Conservation (phyloP, 345 rosid genomes). For the Citropsis articulata region DNA sequence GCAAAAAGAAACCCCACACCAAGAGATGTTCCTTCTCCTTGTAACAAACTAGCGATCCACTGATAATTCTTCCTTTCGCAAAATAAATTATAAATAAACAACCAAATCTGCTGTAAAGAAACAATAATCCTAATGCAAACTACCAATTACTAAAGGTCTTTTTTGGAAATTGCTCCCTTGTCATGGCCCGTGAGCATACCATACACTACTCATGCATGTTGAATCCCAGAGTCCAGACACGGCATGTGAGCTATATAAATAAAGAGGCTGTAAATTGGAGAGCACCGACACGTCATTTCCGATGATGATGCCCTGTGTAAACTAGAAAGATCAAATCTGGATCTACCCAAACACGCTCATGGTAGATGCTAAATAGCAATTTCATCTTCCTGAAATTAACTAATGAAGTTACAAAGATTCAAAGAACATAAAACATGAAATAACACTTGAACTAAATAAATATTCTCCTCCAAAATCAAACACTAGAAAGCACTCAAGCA, state of each 20-base stretch:
- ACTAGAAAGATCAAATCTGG: background rate
- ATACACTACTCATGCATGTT: background rate
- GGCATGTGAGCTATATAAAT: background rate
- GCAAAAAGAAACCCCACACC: conserved; percentile 1
- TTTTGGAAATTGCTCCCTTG: background rate
- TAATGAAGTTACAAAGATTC: conserved; percentile 1
- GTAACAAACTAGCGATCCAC: background rate
- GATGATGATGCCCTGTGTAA: background rate
- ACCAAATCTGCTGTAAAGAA: background rate
- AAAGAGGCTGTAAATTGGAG: background rate
- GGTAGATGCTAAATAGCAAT: background rate
- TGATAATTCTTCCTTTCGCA: background rate
- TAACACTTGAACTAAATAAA: background rate
- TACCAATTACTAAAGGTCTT: background rate
- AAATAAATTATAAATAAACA: background rate
- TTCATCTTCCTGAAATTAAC: background rate
- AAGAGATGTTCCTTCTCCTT: background rate
- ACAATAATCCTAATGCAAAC: background rate
- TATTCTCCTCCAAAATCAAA: background rate
- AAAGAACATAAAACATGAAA: background rate
- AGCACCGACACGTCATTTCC: background rate
- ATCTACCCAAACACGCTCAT: background rate
- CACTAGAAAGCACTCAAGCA: background rate
- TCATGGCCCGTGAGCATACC: background rate
- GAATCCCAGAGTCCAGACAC: background rate